Percentiles rank a stretch among this genome's conserved stretches.
Evolutionary conservation across 306 rosid genomes (phyloP).

Genomic region (Cucurbita argyrosperma): DNA sequence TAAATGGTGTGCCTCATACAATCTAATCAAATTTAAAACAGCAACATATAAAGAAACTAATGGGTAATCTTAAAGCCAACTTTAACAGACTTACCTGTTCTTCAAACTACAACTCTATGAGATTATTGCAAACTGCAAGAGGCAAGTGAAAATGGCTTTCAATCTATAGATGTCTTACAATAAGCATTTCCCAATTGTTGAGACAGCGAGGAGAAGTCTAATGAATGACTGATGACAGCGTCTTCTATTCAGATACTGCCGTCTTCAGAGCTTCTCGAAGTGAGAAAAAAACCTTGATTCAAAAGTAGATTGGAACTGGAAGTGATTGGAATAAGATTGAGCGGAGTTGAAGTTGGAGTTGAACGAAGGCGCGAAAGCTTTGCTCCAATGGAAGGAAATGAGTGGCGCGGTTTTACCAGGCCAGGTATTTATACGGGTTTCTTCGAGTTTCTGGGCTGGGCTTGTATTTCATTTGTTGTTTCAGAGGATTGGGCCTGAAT

Average conservation of each 20-base stretch:
- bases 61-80: neutral
- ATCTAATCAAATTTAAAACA: neutral
- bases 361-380: neutral
- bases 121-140: neutral
- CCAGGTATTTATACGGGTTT: neutral
- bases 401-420: neutral
- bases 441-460: neutral
- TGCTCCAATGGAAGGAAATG: neutral
- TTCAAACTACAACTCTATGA: neutral
- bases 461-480: neutral
- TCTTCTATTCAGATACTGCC: neutral
- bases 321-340: neutral
- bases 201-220: neutral
- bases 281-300: neutral
- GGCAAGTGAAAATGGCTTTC: neutral
- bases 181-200: neutral
- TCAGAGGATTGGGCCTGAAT: neutral
- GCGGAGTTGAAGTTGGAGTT: neutral
- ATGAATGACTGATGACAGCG: neutral
- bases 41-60: neutral
- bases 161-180: neutral
- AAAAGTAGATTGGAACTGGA: neutral
- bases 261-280: neutral
- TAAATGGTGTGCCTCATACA: neutral
- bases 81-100: neutral